Percentiles rank a stretch among this genome's conserved stretches.
phyloP scores from a whole-genome alignment of 305 asterid species.

The Solanum hybrid region DNA sequence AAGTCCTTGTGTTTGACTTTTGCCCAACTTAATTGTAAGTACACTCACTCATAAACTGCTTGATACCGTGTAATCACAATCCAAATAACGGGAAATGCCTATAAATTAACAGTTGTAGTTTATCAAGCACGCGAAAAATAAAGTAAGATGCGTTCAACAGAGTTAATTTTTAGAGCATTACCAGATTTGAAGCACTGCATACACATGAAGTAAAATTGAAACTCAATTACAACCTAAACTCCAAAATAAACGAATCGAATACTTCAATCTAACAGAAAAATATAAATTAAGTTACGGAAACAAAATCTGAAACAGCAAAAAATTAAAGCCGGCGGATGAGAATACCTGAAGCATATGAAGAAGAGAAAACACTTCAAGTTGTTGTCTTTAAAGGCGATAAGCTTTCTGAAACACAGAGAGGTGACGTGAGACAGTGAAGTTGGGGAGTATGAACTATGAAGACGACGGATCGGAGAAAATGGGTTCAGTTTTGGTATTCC shows the following conservation, averaged over 20 bases:
- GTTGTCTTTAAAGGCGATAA: neutral
- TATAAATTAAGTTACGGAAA: neutral
- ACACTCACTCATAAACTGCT: neutral
- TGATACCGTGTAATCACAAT: neutral
- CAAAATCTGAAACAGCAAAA: neutral
- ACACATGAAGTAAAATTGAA: neutral
- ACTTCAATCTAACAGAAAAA: neutral
- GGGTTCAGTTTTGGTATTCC: neutral
- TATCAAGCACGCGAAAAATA: neutral
- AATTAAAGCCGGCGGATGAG: neutral
- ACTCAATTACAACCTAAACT: neutral
- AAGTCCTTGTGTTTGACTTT: neutral
- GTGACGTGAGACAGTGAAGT: neutral
- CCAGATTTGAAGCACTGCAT: neutral
- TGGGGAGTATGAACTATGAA: neutral
- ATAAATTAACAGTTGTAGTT: neutral
- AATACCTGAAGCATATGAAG: neutral
- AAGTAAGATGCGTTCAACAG: neutral
- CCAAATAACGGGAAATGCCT: neutral
- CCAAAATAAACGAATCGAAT: neutral
- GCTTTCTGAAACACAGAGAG: neutral
- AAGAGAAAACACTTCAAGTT: neutral
- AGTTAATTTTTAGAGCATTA: neutral
- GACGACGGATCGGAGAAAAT: neutral
- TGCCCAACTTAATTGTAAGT: neutral